Evolutionary conservation across 805 yeast species (phyloP).

Genomic region (Schwanniomyces vanrijiae): DNA sequence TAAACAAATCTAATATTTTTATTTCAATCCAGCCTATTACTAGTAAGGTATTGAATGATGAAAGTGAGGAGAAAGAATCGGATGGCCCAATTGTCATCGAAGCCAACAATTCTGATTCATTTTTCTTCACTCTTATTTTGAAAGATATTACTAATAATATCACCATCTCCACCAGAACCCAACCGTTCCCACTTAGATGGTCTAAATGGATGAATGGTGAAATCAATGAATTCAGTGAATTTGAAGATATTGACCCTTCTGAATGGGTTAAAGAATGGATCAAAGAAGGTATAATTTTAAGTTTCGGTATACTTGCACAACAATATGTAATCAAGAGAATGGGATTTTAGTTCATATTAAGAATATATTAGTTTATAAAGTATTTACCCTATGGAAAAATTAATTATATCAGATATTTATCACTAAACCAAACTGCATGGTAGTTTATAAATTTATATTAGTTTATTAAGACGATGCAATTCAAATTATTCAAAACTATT

Average conservation of each 20-base stretch:
- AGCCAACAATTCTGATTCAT: slow-evolving; percentile 51
- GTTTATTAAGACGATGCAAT: background rate
- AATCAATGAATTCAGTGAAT: slow-evolving; percentile 17
- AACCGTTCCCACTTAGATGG: slow-evolving; percentile 90
- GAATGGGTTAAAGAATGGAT: slow-evolving; percentile 50
- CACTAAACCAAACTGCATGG: background rate
- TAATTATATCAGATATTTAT: background rate
- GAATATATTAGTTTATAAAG: background rate
- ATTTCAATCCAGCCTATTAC: slow-evolving; percentile 66
- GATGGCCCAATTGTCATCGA: slow-evolving; percentile 42
- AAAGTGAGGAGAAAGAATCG: slow-evolving; percentile 8
- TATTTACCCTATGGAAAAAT: background rate
- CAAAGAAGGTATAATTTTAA: slow-evolving; percentile 62
- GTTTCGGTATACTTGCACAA: slow-evolving; percentile 88
- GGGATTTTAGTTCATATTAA: slow-evolving; percentile 48
- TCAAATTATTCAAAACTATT: background rate
- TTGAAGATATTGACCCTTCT: slow-evolving; percentile 36
- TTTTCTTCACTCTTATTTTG: slow-evolving; percentile 73
- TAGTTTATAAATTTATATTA: background rate
- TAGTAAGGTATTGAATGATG: slow-evolving; percentile 30
- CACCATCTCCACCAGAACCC: slow-evolving; percentile 74
- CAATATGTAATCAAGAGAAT: slow-evolving; percentile 87
- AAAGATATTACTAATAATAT: slow-evolving; percentile 79
- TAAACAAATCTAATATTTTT: slow-evolving; percentile 59
- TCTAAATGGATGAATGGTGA: slow-evolving; percentile 81